These are phyloP conservation scores for Lachancea cidri DNA, from an alignment of 805 yeast genomes.

Conservation along the genomic window DNA sequence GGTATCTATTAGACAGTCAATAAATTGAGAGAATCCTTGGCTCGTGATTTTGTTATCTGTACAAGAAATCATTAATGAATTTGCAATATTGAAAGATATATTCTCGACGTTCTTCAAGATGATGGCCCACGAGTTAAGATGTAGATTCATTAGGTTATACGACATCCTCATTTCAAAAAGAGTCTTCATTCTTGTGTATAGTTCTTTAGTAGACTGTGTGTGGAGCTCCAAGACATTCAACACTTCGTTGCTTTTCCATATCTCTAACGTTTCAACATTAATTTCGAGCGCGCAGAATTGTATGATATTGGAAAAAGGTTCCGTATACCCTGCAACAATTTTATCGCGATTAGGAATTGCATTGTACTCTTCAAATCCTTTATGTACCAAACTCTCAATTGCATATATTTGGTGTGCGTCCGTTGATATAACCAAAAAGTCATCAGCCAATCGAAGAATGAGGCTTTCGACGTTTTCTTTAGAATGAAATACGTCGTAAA, in stretches of 20 bases:
- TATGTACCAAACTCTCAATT: slow-evolving; percentile 27
- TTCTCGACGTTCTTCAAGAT: slow-evolving; percentile 18
- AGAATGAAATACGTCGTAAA: slow-evolving; percentile 25
- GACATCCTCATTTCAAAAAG: slow-evolving; percentile 32
- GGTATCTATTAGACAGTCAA: neutral
- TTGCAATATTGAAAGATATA: slow-evolving; percentile 16
- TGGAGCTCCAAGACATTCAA: slow-evolving; percentile 13
- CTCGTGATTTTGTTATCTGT: slow-evolving; percentile 1
- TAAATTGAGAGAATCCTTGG: slow-evolving; percentile 2
- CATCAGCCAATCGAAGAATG: slow-evolving; percentile 73
- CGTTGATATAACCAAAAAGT: slow-evolving; percentile 66
- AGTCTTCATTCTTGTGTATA: slow-evolving; percentile 24
- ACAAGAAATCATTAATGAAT: slow-evolving; percentile 14
- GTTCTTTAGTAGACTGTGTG: slow-evolving; percentile 11
- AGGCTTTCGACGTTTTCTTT: slow-evolving; percentile 27
- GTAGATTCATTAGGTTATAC: slow-evolving; percentile 25
- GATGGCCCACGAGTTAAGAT: slow-evolving; percentile 19
- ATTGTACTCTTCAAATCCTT: slow-evolving; percentile 41
- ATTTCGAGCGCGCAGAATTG: slow-evolving; percentile 42
- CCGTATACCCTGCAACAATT: slow-evolving; percentile 16
- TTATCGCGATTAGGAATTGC: slow-evolving; percentile 39
- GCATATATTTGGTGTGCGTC: slow-evolving; percentile 28
- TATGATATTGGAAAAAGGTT: slow-evolving; percentile 11
- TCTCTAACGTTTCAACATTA: slow-evolving; percentile 30
- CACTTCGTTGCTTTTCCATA: slow-evolving; percentile 32